phyloP scores from a whole-genome alignment of 169 alveolate species.

The Plasmodium relictum region DNA sequence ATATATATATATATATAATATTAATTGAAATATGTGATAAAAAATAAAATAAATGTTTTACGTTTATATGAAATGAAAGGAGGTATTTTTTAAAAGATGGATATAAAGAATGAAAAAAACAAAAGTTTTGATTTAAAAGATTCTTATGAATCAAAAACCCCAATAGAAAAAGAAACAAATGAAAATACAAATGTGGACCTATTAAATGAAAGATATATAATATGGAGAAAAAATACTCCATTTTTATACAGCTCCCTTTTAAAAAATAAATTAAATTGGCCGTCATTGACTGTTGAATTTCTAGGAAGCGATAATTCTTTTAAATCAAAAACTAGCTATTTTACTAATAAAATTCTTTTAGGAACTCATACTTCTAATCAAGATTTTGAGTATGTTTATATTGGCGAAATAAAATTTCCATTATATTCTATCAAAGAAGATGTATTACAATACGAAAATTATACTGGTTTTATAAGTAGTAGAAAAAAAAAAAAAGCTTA shows the following conservation, averaged over 20 bases:
- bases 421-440: conserved; percentile 80
- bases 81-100: conserved; percentile 11
- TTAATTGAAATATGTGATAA: background rate
- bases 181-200: conserved; percentile 40
- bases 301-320: conserved; percentile 81
- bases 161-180: conserved; percentile 3
- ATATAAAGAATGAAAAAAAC: conserved; percentile 12
- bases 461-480: conserved; percentile 81
- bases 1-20: background rate
- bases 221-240: conserved; percentile 97
- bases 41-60: background rate
- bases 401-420: conserved; percentile 89
- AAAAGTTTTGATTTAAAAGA: conserved; percentile 20
- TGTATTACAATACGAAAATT: conserved; percentile 85
- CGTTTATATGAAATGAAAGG: background rate
- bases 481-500: conserved; percentile 53
- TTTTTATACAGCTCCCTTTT: conserved; percentile 94
- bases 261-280: conserved; percentile 97
- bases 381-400: conserved; percentile 92
- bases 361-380: conserved; percentile 96
- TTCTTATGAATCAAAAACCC: conserved; percentile 23
- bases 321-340: conserved; percentile 80
- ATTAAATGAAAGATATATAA: conserved; percentile 50
- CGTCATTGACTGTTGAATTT: conserved; percentile 92
- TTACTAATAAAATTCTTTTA: conserved; percentile 90